A percentile compares a stretch with the other conserved stretches of the same genome.
Evolutionary conservation across 352 stramenopile genomes (phyloP).

Genomic region (Hyaloperonospora brassicae): DNA sequence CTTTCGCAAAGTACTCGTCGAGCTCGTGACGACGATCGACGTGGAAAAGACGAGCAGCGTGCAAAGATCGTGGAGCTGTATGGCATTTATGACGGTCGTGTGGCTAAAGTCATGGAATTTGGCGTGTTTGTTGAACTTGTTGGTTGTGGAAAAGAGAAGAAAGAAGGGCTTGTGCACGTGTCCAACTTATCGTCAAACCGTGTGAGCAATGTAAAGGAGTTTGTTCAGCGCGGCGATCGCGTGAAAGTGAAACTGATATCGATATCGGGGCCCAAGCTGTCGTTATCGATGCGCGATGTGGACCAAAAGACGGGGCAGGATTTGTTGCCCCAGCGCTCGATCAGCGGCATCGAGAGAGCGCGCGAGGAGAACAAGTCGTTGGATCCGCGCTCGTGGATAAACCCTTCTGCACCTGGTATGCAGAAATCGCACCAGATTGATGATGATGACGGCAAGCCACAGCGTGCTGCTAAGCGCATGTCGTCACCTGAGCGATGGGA

Average conservation of each 20-base stretch:
- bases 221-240: slow-evolving; percentile 79
- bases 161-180: slow-evolving; percentile 93
- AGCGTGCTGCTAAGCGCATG: slow-evolving; percentile 81
- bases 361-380: slow-evolving; percentile 37
- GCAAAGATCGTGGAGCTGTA: slow-evolving; percentile 79
- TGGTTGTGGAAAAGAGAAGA: slow-evolving; percentile 41
- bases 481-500: slow-evolving; percentile 96
- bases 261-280: slow-evolving; percentile 83
- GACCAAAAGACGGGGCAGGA: slow-evolving; percentile 93
- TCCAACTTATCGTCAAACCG: slow-evolving; percentile 87
- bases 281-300: slow-evolving; percentile 95
- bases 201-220: slow-evolving; percentile 82
- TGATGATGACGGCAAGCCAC: slow-evolving; percentile 65
- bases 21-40: slow-evolving; percentile 24
- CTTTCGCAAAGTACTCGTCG: slow-evolving; percentile 25
- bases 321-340: slow-evolving; percentile 89
- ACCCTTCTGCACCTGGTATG: slow-evolving; percentile 82
- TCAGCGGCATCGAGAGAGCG: slow-evolving; percentile 42
- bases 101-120: slow-evolving; percentile 95
- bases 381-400: slow-evolving; percentile 75
- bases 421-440: slow-evolving; percentile 47
- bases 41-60: slow-evolving; percentile 19
- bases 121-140: slow-evolving; percentile 94
- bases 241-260: slow-evolving; percentile 98
- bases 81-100: slow-evolving; percentile 90